A percentile compares a stretch with the other conserved stretches of the same genome.
Conservation (phyloP, 2,329 filamentous ascomycete species). For the Xylaria sp. region DNA sequence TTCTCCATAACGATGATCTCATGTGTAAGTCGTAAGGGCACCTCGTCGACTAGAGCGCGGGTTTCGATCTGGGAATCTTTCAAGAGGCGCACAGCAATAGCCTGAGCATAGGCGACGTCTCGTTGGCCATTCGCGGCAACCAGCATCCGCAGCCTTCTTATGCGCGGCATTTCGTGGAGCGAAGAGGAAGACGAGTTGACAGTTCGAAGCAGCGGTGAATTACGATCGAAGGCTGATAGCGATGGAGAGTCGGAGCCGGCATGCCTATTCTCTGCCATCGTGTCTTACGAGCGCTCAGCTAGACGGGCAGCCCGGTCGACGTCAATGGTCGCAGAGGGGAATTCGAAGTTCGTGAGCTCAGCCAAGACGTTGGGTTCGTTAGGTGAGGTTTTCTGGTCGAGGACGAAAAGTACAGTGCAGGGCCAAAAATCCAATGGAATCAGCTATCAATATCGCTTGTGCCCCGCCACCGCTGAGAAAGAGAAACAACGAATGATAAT, state of each 20-base stretch:
- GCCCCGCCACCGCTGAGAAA: conserved; percentile 23
- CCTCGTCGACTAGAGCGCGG: conserved; percentile 72
- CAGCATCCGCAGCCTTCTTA: conserved; percentile 67
- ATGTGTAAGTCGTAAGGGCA: conserved; percentile 70
- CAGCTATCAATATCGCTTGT: conserved; percentile 13
- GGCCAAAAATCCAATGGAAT: conserved; percentile 31
- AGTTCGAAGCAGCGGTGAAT: conserved; percentile 34
- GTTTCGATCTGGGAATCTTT: conserved; percentile 72
- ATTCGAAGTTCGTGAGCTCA: background rate
- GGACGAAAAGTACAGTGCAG: background rate
- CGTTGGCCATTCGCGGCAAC: conserved; percentile 73
- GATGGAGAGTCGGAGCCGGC: conserved; percentile 20
- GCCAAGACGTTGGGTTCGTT: conserved; percentile 20
- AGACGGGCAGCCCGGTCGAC: background rate
- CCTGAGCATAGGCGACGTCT: conserved; percentile 73
- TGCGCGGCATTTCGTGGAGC: conserved; percentile 54
- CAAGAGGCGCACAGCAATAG: conserved; percentile 73
- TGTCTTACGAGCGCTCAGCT: conserved; percentile 8
- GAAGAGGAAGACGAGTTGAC: conserved; percentile 49
- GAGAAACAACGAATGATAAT: conserved; percentile 8
- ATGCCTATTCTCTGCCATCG: conserved; percentile 31
- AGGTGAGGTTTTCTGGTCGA: conserved; percentile 6
- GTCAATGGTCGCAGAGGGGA: background rate
- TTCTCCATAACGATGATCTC: conserved; percentile 71
- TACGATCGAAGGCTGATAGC: conserved; percentile 13